A percentile compares a stretch with the other conserved stretches of the same genome.
phyloP scores from a whole-genome alignment of 2,329 filamentous ascomycete genomes.

The Clonostachys byssicola region DNA sequence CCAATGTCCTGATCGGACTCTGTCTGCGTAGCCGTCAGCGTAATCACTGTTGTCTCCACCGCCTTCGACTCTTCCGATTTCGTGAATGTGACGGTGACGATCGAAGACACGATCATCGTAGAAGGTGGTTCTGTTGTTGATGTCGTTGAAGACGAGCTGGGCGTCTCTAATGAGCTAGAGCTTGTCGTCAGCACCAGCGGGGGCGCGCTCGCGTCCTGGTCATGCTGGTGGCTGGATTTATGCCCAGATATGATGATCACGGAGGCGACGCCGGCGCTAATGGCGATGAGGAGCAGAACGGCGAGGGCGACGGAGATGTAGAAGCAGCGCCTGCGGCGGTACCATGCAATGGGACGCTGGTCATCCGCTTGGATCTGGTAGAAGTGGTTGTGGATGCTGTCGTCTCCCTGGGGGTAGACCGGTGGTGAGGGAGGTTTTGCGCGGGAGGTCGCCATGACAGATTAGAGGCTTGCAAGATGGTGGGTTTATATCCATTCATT shows the following conservation, averaged over 20 bases:
- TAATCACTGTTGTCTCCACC: background rate
- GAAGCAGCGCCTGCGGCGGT: background rate
- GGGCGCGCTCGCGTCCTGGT: background rate
- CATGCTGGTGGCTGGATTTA: background rate
- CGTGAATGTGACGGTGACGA: background rate
- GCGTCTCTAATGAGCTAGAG: background rate
- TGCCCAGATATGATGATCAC: background rate
- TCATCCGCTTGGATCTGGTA: background rate
- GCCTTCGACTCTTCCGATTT: background rate
- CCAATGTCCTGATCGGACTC: background rate
- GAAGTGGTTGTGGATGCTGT: slow-evolving; percentile 1
- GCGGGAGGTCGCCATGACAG: no score
- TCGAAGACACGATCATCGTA: background rate
- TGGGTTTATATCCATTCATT: no score
- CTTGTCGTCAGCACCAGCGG: background rate
- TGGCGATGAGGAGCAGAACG: background rate
- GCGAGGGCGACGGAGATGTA: background rate
- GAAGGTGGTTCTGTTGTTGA: background rate
- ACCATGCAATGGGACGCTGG: background rate
- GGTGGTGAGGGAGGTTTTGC: no score
- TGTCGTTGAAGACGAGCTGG: background rate
- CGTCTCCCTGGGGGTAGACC: background rate
- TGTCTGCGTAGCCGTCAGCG: background rate
- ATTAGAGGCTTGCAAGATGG: no score
- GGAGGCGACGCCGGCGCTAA: background rate